These are phyloP conservation scores for Albatrellus sp. DNA, from an alignment of 1,284 basidiomycete genomes.

Conservation along the genomic window DNA sequence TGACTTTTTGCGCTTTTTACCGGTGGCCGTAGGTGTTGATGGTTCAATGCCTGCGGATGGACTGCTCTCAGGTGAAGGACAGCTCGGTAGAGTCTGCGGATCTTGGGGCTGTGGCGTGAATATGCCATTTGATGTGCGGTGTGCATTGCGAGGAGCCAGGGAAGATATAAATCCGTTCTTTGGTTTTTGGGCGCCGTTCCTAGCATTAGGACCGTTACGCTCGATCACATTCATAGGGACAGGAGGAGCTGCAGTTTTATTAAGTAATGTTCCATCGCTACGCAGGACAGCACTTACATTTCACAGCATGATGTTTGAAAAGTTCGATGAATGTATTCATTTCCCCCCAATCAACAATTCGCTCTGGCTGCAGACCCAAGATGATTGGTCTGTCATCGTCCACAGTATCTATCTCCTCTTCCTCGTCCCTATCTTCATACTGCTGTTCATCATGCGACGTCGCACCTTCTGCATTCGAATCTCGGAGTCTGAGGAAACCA, in stretches of 20 bases:
- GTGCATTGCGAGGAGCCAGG: conserved; percentile 13
- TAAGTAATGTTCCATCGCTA: background rate
- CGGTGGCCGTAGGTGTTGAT: conserved; percentile 16
- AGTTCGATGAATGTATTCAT: conserved; percentile 35
- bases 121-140: conserved; percentile 7
- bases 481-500: conserved; percentile 38
- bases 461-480: conserved; percentile 6
- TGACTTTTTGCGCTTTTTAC: conserved; percentile 27
- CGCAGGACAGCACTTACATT: conserved; percentile 21
- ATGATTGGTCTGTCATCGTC: conserved; percentile 16
- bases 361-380: conserved; percentile 17
- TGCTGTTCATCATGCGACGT: conserved; percentile 13
- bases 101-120: background rate
- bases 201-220: conserved; percentile 15
- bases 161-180: conserved; percentile 7
- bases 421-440: conserved; percentile 21
- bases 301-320: conserved; percentile 35
- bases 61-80: conserved; percentile 11
- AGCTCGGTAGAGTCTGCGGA: conserved; percentile 1
- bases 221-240: conserved; percentile 4
- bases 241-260: conserved; percentile 6
- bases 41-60: conserved; percentile 6
- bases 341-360: conserved; percentile 31
- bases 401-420: conserved; percentile 31
- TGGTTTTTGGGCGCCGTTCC: conserved; percentile 12